Conservation (phyloP, 192 early-diverging fungal genomes). For the Endogone sp. region DNA sequence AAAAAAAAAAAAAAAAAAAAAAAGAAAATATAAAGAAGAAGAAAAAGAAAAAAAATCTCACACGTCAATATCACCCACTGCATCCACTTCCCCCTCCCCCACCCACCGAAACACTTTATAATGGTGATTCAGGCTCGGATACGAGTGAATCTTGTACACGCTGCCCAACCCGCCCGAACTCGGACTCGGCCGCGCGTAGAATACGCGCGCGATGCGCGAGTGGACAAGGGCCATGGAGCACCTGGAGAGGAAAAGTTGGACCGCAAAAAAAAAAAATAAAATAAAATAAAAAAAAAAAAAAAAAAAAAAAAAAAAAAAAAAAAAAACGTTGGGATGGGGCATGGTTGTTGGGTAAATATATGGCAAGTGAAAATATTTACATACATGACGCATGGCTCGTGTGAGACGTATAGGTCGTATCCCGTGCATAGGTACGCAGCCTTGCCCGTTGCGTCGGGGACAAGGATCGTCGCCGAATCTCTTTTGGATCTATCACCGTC, state of each 20-base stretch:
- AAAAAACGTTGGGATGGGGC: too few species aligned
- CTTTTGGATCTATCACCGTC: too few species aligned
- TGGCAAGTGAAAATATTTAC: background rate
- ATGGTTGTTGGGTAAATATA: too few species aligned
- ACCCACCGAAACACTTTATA: slow-evolving; percentile 46
- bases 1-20: too few species aligned
- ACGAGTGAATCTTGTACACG: slow-evolving; percentile 64
- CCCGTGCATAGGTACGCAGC: slow-evolving; percentile 77
- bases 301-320: too few species aligned
- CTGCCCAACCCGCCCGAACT: slow-evolving; percentile 52
- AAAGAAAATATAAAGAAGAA: too few species aligned
- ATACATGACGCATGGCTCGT: slow-evolving; percentile 89
- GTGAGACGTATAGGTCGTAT: slow-evolving; percentile 74
- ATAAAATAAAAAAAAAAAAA: background rate
- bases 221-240: slow-evolving; percentile 95
- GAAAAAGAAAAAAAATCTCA: too few species aligned
- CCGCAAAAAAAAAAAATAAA: slow-evolving; percentile 13
- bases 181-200: slow-evolving; percentile 53
- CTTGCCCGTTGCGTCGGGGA: background rate
- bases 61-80: background rate
- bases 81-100: background rate
- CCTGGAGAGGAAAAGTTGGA: slow-evolving; percentile 24
- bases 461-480: background rate
- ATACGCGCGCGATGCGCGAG: slow-evolving; percentile 86
- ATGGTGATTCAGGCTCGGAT: slow-evolving; percentile 72